Conservation (phyloP, 352 stramenopile species). For the Phytophthora crassamura region DNA sequence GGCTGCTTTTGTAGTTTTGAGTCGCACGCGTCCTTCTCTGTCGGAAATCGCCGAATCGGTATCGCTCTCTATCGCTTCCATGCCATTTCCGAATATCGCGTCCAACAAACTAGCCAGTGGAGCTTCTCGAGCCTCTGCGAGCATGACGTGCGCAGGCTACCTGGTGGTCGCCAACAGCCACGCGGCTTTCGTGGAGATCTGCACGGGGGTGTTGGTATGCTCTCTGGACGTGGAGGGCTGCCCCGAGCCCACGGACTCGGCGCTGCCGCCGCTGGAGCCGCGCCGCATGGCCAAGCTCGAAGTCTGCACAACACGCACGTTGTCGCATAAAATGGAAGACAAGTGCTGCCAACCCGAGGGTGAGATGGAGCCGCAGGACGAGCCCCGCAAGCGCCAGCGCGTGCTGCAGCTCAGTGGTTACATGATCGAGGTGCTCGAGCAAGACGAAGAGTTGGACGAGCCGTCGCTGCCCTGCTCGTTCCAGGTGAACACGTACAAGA, state of each 20-base stretch:
- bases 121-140: conserved; percentile 1
- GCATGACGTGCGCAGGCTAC: conserved; percentile 75
- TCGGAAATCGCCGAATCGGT: conserved; percentile 10
- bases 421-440: conserved; percentile 66
- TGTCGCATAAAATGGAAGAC: conserved; percentile 40
- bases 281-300: conserved; percentile 49
- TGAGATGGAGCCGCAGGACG: conserved; percentile 29
- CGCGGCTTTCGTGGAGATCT: conserved; percentile 68
- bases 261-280: conserved; percentile 53
- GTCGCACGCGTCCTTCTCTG: conserved; percentile 16
- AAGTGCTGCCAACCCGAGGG: conserved; percentile 28
- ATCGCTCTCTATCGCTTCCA: conserved; percentile 5
- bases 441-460: conserved; percentile 48
- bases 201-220: conserved; percentile 60
- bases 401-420: conserved; percentile 69
- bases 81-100: conserved; percentile 22
- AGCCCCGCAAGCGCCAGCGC: conserved; percentile 30
- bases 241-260: not conserved
- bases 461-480: conserved; percentile 62
- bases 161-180: conserved; percentile 65
- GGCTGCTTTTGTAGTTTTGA: conserved; percentile 8
- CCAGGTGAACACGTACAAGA: conserved; percentile 71
- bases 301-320: conserved; percentile 16
- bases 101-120: not conserved
- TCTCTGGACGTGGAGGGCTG: conserved; percentile 20